These are phyloP conservation scores for Calonectria ilicicola DNA, from an alignment of 2,329 filamentous ascomycete genomes.

Conservation along the genomic window DNA sequence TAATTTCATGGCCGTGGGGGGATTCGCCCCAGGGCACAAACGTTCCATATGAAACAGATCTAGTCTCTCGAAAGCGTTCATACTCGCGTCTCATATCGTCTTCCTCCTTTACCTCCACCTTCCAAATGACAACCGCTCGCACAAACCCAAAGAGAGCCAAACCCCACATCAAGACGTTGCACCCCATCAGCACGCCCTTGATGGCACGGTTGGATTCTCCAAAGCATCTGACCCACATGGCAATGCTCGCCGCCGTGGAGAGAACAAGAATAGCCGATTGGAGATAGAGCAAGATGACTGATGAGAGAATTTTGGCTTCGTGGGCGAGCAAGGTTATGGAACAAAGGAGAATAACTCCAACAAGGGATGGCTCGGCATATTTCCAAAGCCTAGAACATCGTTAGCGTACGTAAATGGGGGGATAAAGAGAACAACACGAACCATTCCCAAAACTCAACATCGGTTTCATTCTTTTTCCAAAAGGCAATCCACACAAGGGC, in stretches of 20 bases:
- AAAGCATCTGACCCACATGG: constrained; percentile 38
- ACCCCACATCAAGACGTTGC: constrained; percentile 44
- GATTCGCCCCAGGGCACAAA: constrained; percentile 21
- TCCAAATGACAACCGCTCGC: constrained; percentile 45
- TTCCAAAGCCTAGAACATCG: constrained; percentile 41
- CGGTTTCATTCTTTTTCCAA: constrained; percentile 37
- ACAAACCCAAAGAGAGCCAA: constrained; percentile 44
- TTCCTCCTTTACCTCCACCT: constrained; percentile 24
- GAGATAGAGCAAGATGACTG: constrained; percentile 41
- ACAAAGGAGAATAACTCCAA: constrained; percentile 36
- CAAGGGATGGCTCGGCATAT: constrained; percentile 34
- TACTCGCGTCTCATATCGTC: not conserved
- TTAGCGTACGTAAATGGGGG: not conserved
- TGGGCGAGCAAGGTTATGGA: constrained; percentile 38
- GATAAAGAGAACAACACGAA: constrained; percentile 11
- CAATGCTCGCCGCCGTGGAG: constrained; percentile 32
- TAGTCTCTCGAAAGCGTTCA: not conserved
- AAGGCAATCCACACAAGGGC: constrained; percentile 43
- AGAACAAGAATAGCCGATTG: constrained; percentile 42
- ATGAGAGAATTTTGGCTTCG: constrained; percentile 43
- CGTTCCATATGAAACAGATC: constrained; percentile 33
- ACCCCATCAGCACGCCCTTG: constrained; percentile 43
- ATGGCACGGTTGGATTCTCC: constrained; percentile 36
- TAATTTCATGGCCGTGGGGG: not conserved
- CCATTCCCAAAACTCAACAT: constrained; percentile 42